phyloP scores from a whole-genome alignment of 2,329 filamentous ascomycete genomes.

The Chrysosporium queenslandicum region DNA sequence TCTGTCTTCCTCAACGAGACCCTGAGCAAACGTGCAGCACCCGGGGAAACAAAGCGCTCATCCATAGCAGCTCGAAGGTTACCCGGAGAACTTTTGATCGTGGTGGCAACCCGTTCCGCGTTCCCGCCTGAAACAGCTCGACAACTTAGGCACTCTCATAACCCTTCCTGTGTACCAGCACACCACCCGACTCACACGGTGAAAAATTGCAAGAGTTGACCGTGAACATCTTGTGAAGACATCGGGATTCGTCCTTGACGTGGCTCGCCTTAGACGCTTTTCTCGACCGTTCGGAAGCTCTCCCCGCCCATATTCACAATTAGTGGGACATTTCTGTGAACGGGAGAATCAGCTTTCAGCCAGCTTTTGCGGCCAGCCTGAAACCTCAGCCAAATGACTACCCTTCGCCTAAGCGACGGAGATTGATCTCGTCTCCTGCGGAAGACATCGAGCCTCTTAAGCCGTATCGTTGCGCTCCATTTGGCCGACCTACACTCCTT shows the following conservation, averaged over 20 bases:
- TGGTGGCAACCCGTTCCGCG: background rate
- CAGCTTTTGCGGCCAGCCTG: background rate
- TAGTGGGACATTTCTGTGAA: no score
- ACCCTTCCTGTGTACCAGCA: background rate
- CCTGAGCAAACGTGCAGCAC: no score
- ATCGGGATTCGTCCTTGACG: background rate
- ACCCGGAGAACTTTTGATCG: background rate
- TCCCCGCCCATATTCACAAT: no score
- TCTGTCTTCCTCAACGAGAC: no score
- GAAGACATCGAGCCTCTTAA: conserved; percentile 14
- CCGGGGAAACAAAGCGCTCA: background rate
- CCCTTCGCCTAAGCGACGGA: conserved; percentile 26
- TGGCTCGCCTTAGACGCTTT: background rate
- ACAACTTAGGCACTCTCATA: background rate
- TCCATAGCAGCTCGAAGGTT: background rate
- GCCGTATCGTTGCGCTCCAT: background rate
- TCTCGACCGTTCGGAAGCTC: background rate
- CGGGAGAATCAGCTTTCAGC: background rate
- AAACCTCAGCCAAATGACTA: conserved; percentile 25
- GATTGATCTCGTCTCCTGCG: conserved; percentile 25
- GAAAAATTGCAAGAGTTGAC: no score
- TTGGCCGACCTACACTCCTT: background rate
- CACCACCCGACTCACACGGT: no score
- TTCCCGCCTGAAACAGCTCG: conserved; percentile 5
- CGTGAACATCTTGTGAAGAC: no score